Evolutionary conservation across 192 early-diverging fungal genomes (phyloP), one percentile per base, ranked within the genome.

Genomic region (Geranomyces variabilis): DNA sequence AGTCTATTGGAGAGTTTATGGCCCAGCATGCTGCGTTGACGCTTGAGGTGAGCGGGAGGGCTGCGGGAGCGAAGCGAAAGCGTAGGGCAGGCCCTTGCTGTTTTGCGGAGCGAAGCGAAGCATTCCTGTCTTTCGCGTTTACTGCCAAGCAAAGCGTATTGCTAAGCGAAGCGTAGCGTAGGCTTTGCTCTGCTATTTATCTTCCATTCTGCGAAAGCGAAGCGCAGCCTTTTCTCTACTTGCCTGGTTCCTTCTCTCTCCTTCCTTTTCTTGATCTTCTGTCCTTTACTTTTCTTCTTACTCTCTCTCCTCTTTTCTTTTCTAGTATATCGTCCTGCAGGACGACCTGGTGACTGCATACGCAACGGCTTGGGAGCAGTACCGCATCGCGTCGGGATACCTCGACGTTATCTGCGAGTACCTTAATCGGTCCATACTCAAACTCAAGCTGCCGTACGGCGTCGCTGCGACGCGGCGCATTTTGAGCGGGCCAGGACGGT

Each of bases 291-390:
- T n/a, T n/a, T n/a, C n/a, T n/a, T n/a, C n/a, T n/a, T n/a, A n/a
- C n/a, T n/a, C n/a, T n/a, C n/a, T 24, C 51, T 6, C 51, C 51
- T 53, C 24, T 17, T 53, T 7, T 47, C 10, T 47, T 53, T 53
- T 53, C 5, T 31, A 34, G 30, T 67, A 53, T 53, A 34, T 33
- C n/a, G 9, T 13, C 13, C 46, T 17, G 9, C 84, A 88, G 51
- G 86, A 91, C 51, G 91, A 92, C 58, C 63, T 92, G 21, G 88
- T 92, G 0, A 80, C 86, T 1, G 80, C 87, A 10, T 94, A 93
- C 69, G 82, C 89, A 2, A 30, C 60, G 46, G 87, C 88, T 67
- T 94, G 90, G 86, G 77, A 87, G 53, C 69, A 80, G 48, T 94
- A 89, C 70, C 77, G 75, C 17, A 53, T 85, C 13, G 90, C 91